Conservation (phyloP, 805 yeast species). For the Kluyveromyces nonfermentans region DNA sequence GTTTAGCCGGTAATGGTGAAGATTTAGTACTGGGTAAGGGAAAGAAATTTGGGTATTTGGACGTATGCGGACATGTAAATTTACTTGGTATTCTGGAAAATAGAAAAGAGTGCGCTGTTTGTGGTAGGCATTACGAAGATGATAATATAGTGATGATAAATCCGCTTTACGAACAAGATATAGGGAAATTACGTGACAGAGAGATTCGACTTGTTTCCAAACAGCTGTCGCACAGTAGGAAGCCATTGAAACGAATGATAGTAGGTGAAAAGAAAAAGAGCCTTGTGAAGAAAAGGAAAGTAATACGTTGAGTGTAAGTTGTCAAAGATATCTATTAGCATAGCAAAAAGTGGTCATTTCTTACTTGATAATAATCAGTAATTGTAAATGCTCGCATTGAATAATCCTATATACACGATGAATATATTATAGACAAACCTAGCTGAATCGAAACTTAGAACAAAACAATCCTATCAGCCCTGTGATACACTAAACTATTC, state of each 20-base stretch:
- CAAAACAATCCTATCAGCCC: background rate
- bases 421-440: background rate
- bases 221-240: conserved; percentile 32
- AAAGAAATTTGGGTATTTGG: conserved; percentile 37
- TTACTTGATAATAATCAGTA: background rate
- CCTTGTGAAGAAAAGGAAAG: background rate
- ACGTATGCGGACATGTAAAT: conserved; percentile 37
- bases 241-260: conserved; percentile 19
- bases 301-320: background rate
- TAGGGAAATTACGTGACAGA: conserved; percentile 17
- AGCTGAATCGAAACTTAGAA: background rate
- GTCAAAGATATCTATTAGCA: no score
- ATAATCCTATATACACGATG: background rate
- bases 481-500: background rate
- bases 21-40: conserved; percentile 26
- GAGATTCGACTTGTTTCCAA: conserved; percentile 11
- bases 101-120: conserved; percentile 33
- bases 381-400: background rate
- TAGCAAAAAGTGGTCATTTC: no score
- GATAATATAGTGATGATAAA: conserved; percentile 33
- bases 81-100: conserved; percentile 26
- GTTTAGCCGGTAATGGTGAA: background rate
- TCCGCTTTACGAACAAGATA: conserved; percentile 19
- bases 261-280: conserved; percentile 14
- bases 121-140: conserved; percentile 22